phyloP scores from a whole-genome alignment of 495 filamentous ascomycete genomes.

The Xylaria telfairii region DNA sequence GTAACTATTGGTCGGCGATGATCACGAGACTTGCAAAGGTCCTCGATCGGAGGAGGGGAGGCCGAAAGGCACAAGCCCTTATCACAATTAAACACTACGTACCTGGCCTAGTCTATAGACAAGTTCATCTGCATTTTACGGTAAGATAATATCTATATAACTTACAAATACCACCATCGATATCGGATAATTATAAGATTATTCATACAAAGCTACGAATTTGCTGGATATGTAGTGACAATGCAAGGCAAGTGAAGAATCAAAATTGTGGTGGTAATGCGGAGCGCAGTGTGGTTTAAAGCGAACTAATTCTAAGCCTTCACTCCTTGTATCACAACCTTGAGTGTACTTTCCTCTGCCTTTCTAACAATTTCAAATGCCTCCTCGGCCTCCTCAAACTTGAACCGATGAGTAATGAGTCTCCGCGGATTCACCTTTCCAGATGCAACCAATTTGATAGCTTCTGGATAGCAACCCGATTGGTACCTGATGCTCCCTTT shows the following conservation, averaged over 20 bases:
- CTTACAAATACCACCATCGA: too few species aligned
- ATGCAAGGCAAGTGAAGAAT: background rate
- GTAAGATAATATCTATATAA: too few species aligned
- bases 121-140: too few species aligned
- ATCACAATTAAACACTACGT: too few species aligned
- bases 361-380: constrained; percentile 50
- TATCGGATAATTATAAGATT: too few species aligned
- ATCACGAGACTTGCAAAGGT: too few species aligned
- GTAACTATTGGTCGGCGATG: too few species aligned
- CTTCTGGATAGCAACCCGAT: constrained; percentile 61
- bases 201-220: background rate
- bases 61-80: too few species aligned
- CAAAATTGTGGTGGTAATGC: background rate
- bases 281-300: background rate
- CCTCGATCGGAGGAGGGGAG: too few species aligned
- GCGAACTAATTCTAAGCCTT: background rate
- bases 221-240: background rate
- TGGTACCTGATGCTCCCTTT: constrained; percentile 62
- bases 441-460: constrained; percentile 56
- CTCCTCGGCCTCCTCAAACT: constrained; percentile 59
- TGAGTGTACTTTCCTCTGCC: constrained; percentile 33
- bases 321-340: constrained; percentile 44
- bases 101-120: too few species aligned
- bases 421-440: constrained; percentile 59
- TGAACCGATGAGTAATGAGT: constrained; percentile 59